Base-by-base conservation (phyloP, 495 filamentous ascomycete genomes). In the Letharia columbiana region DNA sequence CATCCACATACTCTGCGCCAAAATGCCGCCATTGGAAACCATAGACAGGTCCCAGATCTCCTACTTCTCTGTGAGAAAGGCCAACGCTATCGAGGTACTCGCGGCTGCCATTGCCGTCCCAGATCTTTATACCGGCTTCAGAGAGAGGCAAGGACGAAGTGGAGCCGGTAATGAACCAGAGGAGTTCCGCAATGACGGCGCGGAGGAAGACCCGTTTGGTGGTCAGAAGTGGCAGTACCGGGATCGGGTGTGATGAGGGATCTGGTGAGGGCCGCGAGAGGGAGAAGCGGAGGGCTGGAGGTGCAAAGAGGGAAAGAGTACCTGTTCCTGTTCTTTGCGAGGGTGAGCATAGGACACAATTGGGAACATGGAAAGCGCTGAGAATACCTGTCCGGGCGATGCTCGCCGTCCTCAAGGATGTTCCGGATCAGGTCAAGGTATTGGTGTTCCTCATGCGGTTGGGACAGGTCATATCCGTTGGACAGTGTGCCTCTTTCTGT, bases 11-110 rank as follows among this genome's bases (percentile, higher is more conserved):
- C 65, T 89, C 83, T 12, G 94, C 94, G 41, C 94, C 94, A 71
- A 98, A 98, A 74, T 98, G 94, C 31, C 95, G 89, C 94, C 94
- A 98, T 75, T 98, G 94, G 80, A 98, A 98, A 7, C 94, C 94
- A 74, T 98, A 98, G 0, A 98, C 92, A 64, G 95, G 95, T 3
- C 94, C 94, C 1, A 98, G 82, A 73, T 98, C 94, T 66, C 95
- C 94, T 31, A 83, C 89, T 41, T 81, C 89, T 65, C 92, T 89
- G 71, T 94, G 82, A 0, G 81, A 76, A 15, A 98, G 83, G 9
- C 93, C 92, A 18, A 93, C 80, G 63, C 78, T 84, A 77, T 98
- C 93, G 52, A 98, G 89, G 76, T 85, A 96, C 67, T 83, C 87
- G 72, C 94, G 93, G 62, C 86, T 89, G 65, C 93, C 94, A 74